phyloP scores from a whole-genome alignment of 495 filamentous ascomycete genomes.

The Aspergillus biplanus region DNA sequence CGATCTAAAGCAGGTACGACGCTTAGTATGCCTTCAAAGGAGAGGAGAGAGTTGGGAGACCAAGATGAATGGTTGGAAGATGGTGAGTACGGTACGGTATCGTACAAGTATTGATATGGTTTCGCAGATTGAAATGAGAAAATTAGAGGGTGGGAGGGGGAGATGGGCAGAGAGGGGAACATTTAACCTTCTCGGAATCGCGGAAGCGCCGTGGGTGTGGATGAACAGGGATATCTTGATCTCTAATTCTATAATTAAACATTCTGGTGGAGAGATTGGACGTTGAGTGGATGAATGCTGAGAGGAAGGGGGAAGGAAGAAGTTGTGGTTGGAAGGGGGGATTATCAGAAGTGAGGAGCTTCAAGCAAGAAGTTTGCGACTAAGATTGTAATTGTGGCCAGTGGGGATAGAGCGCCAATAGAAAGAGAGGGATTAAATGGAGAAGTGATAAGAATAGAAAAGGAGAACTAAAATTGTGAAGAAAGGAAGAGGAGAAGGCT shows the following conservation, averaged over 20 bases:
- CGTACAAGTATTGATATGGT: neutral
- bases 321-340: too few relatives aligned
- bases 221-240: neutral
- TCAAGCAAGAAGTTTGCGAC: too few relatives aligned
- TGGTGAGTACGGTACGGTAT: conserved; percentile 10
- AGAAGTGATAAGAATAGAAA: too few relatives aligned
- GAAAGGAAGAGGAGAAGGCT: too few relatives aligned
- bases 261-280: neutral
- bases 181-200: neutral
- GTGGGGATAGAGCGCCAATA: neutral
- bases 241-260: conserved; percentile 6
- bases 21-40: neutral
- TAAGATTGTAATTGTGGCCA: neutral
- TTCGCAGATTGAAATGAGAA: too few relatives aligned
- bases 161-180: neutral
- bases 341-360: too few relatives aligned
- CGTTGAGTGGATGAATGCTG: neutral
- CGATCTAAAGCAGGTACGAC: neutral
- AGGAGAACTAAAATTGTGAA: too few relatives aligned
- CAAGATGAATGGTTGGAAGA: neutral
- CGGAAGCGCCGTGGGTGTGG: neutral
- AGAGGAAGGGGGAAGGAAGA: neutral
- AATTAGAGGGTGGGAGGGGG: neutral
- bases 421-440: neutral
- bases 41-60: neutral